phyloP scores from a whole-genome alignment of 2,329 filamentous ascomycete species.

The Aspergillus piperis region DNA sequence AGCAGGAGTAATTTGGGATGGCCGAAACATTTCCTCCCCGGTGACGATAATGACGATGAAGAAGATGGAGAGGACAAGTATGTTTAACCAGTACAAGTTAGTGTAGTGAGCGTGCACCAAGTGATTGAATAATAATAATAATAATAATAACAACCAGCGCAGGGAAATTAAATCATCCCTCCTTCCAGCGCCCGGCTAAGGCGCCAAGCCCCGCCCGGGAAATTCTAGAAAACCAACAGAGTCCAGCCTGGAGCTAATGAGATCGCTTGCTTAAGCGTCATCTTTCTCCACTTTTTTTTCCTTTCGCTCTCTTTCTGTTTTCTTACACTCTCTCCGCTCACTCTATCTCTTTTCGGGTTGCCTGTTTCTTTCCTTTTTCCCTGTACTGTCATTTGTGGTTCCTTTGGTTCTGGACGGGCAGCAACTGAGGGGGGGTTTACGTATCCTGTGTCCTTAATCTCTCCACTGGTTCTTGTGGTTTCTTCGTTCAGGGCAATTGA shows the following conservation, averaged over 20 bases:
- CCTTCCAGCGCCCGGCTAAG: not conserved
- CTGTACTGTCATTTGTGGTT: not conserved
- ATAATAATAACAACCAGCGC: not conserved
- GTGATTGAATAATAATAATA: not conserved
- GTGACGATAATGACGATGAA: too few relatives aligned
- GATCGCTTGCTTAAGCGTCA: constrained; percentile 19
- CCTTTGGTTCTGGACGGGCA: not conserved
- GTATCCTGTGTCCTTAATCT: too few relatives aligned
- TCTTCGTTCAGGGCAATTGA: too few relatives aligned
- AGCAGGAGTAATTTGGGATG: too few relatives aligned
- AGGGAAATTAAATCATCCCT: not conserved
- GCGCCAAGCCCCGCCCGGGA: constrained; percentile 11
- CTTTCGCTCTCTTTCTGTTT: not conserved
- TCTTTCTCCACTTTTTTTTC: constrained; percentile 12
- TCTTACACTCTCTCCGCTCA: constrained; percentile 12
- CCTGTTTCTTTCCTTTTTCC: not conserved
- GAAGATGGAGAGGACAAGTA: too few relatives aligned
- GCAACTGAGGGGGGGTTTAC: too few relatives aligned
- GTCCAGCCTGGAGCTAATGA: constrained; percentile 16
- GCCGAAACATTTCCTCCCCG: too few relatives aligned
- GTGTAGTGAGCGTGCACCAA: too few relatives aligned
- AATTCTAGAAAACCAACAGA: constrained; percentile 20
- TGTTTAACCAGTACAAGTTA: too few relatives aligned
- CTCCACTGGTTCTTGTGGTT: not conserved
- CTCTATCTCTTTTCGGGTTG: constrained; percentile 10